These are phyloP conservation scores for Platanthera zijinensis DNA, from an alignment of 106 monocot genomes.

Conservation along the genomic window DNA sequence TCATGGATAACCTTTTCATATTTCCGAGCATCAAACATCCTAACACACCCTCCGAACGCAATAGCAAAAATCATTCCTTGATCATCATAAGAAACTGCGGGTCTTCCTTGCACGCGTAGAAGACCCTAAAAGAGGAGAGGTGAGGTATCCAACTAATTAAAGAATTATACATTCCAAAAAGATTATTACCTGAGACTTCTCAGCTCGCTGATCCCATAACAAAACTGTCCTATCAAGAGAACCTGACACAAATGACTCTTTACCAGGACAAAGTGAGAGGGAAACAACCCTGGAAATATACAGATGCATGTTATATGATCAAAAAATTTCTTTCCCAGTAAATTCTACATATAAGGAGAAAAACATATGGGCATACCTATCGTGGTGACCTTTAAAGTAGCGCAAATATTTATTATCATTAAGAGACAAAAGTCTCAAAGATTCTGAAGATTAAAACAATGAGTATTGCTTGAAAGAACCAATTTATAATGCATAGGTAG, in stretches of 20 bases:
- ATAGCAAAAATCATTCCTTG: slow-evolving; percentile 93
- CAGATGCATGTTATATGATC: background rate
- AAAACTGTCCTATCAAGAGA: slow-evolving; percentile 91
- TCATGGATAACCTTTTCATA: slow-evolving; percentile 56
- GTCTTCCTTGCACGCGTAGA: slow-evolving; percentile 86
- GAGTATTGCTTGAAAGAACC: slow-evolving; percentile 7
- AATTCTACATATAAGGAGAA: background rate
- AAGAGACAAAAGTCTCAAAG: slow-evolving; percentile 83
- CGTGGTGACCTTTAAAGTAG: slow-evolving; percentile 99
- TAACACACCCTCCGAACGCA: slow-evolving; percentile 72
- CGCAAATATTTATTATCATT: slow-evolving; percentile 92
- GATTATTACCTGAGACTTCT: slow-evolving; percentile 76
- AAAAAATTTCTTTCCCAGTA: background rate
- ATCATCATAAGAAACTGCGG: slow-evolving; percentile 96
- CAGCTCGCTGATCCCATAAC: slow-evolving; percentile 92
- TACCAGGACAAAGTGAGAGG: slow-evolving; percentile 80
- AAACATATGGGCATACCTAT: slow-evolving; percentile 39
- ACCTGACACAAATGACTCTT: slow-evolving; percentile 84
- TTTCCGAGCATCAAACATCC: slow-evolving; percentile 88
- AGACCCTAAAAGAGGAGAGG: slow-evolving; percentile 47
- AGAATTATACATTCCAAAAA: background rate
- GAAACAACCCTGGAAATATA: slow-evolving; percentile 67
- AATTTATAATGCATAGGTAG: background rate
- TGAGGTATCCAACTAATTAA: background rate
- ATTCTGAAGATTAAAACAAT: slow-evolving; percentile 45